Percentiles rank a stretch among this genome's conserved stretches.
These are phyloP conservation scores for Ensete ventricosum DNA, from an alignment of 176 grass and related monocot species.

Conservation along the genomic window DNA sequence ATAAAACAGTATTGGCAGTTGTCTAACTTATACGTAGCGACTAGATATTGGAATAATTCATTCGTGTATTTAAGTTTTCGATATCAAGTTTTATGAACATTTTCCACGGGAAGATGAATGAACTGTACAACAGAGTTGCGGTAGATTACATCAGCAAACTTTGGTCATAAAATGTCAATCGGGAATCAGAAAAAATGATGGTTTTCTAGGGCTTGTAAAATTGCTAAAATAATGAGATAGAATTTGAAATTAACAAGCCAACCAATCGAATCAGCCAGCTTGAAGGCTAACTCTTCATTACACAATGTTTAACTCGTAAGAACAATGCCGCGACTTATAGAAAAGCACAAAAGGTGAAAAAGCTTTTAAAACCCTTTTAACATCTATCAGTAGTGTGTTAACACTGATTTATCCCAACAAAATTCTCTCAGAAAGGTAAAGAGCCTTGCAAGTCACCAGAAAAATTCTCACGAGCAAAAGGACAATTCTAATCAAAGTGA, in stretches of 20 bases:
- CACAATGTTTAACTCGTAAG: too few species aligned
- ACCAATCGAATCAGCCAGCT: too few species aligned
- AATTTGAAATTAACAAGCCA: too few species aligned
- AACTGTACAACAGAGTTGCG: not conserved
- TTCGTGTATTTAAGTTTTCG: not conserved
- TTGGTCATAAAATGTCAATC: not conserved
- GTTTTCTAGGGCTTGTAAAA: not conserved
- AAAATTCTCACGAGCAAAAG: not conserved
- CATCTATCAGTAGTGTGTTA: not conserved
- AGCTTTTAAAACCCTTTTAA: not conserved
- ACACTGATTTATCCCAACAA: not conserved
- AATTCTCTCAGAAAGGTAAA: not conserved
- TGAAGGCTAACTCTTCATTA: too few species aligned
- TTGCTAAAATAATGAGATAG: not conserved
- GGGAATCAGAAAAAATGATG: not conserved
- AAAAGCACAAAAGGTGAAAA: not conserved
- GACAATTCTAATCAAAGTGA: not conserved
- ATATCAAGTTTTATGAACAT: not conserved
- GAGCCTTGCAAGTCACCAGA: too few species aligned
- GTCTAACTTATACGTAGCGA: too few species aligned
- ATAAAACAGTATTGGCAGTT: too few species aligned
- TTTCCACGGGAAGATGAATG: not conserved
- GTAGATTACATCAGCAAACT: too few species aligned
- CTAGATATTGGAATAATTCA: too few species aligned
- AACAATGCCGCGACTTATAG: too few species aligned